A percentile compares a stretch with the other conserved stretches of the same genome.
These are phyloP conservation scores for Brassica rapa DNA, from an alignment of 345 rosid genomes.

Conservation along the genomic window DNA sequence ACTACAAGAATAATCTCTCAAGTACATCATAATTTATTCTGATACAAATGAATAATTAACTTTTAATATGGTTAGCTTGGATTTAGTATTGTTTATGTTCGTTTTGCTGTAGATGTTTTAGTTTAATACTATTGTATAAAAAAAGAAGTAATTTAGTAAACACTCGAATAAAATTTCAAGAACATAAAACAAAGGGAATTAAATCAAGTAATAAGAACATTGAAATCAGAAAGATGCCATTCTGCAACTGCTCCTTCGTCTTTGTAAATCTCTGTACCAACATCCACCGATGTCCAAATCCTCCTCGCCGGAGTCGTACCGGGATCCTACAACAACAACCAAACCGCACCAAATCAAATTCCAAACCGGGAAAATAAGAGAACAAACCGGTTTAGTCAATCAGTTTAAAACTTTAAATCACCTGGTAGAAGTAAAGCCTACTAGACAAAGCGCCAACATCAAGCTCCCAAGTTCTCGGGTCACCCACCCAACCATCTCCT, in stretches of 20 bases:
- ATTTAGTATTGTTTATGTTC: not conserved
- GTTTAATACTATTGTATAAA: no score
- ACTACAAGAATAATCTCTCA: not conserved
- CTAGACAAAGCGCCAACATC: conserved; percentile 65
- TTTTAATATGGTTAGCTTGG: not conserved
- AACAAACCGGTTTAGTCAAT: not conserved
- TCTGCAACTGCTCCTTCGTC: conserved; percentile 53
- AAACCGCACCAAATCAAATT: not conserved
- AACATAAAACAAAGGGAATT: not conserved
- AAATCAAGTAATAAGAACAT: conserved; percentile 46
- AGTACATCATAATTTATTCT: not conserved
- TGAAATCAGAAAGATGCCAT: conserved; percentile 61
- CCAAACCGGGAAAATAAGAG: not conserved
- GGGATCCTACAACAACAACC: conserved; percentile 53
- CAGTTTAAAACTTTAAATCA: conserved; percentile 1
- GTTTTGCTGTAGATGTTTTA: not conserved
- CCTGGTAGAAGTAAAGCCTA: conserved; percentile 80
- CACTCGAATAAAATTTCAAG: not conserved
- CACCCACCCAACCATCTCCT: conserved; percentile 75
- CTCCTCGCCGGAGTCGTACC: conserved; percentile 61
- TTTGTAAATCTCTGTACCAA: conserved; percentile 63
- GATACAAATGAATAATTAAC: not conserved
- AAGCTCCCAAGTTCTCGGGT: conserved; percentile 71
- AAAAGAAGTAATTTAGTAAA: no score
- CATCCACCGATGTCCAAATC: conserved; percentile 66